Percentiles rank a stretch among this genome's conserved stretches.
phyloP scores from a whole-genome alignment of 2,329 filamentous ascomycete species.

The Arthrinium phaeospermum region DNA sequence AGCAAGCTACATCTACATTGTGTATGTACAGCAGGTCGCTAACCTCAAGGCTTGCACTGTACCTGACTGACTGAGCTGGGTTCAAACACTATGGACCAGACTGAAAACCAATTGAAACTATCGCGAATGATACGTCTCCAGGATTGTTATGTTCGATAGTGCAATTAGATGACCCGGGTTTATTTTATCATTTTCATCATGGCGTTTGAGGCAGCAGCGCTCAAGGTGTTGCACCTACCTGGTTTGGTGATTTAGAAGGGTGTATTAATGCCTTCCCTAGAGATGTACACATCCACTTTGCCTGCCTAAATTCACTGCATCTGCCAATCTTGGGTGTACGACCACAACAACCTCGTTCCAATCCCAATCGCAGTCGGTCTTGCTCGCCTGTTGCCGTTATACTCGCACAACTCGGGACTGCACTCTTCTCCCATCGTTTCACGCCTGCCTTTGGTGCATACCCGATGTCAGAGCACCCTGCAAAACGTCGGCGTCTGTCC shows the following conservation, averaged over 20 bases:
- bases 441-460: not conserved
- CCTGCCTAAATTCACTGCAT: not conserved
- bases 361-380: not conserved
- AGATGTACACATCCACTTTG: not conserved
- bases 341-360: not conserved
- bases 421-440: not conserved
- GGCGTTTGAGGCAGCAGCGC: not conserved
- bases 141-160: not conserved
- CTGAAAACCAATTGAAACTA: not conserved
- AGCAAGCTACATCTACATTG: too few species aligned
- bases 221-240: not conserved
- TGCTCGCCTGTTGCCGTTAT: not conserved
- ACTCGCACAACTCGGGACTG: not conserved
- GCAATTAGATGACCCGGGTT: not conserved
- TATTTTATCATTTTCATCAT: not conserved
- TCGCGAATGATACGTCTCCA: too few species aligned
- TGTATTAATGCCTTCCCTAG: not conserved
- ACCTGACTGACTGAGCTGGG: not conserved
- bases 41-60: not conserved
- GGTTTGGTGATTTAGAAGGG: not conserved
- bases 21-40: too few species aligned
- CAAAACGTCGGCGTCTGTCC: conserved; percentile 34
- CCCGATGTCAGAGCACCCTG: conserved; percentile 33
- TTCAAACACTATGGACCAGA: too few species aligned
- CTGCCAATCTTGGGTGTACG: not conserved